These are phyloP conservation scores for Conticribra guillardii DNA, from an alignment of 108 stramenopile species.

Conservation along the genomic window DNA sequence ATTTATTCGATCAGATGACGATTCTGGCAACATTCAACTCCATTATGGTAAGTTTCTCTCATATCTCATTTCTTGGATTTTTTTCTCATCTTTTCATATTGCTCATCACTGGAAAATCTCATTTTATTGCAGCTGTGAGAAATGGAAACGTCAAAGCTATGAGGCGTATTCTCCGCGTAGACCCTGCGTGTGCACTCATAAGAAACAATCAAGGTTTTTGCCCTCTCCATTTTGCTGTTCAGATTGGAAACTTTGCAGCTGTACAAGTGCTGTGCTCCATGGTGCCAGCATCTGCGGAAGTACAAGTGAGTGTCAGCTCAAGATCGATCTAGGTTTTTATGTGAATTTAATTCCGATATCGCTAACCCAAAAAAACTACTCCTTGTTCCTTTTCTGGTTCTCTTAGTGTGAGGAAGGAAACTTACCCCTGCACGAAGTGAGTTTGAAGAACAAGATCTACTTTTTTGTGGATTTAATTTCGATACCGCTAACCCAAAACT, in stretches of 20 bases:
- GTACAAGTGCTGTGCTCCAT: conserved; percentile 15
- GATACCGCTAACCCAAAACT: not conserved
- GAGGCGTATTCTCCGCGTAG: conserved; percentile 9
- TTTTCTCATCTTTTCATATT: not conserved
- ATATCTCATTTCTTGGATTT: not conserved
- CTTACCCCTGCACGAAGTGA: conserved; percentile 29
- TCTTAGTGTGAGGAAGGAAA: conserved; percentile 28
- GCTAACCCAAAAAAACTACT: not conserved
- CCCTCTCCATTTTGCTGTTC: conserved; percentile 16
- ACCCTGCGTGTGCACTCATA: conserved; percentile 27
- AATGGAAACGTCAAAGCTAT: conserved; percentile 18
- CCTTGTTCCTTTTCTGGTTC: not conserved
- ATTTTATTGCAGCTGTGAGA: conserved; percentile 26
- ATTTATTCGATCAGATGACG: conserved; percentile 5
- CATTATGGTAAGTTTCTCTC: conserved; percentile 21
- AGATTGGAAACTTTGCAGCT: conserved; percentile 26
- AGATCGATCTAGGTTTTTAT: not conserved
- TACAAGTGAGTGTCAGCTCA: conserved; percentile 11
- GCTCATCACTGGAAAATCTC: too few species aligned
- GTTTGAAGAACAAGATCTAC: not conserved
- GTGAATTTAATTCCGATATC: not conserved
- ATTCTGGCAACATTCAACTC: conserved; percentile 24
- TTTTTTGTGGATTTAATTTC: not conserved
- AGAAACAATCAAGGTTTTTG: conserved; percentile 19
- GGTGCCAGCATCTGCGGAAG: conserved; percentile 18